Conservation (phyloP, 2,329 filamentous ascomycete genomes). For the Trichoderma aggressivum region DNA sequence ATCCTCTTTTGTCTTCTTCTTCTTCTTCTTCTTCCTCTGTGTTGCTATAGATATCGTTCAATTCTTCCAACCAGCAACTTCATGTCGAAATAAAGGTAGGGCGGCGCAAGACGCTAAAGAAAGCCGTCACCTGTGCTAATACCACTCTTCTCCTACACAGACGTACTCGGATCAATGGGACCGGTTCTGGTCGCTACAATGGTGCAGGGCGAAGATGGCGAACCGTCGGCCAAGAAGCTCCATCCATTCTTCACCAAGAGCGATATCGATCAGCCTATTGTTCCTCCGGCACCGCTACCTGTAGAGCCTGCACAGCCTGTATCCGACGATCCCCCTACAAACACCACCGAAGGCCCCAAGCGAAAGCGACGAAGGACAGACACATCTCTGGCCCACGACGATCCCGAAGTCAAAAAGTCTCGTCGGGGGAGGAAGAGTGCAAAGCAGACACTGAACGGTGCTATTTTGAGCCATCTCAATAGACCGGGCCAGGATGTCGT, state of each 20-base stretch:
- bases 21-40: background rate
- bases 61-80: background rate
- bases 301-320: background rate
- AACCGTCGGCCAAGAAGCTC: conserved; percentile 42
- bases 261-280: conserved; percentile 18
- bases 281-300: conserved; percentile 5
- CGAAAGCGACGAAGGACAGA: conserved; percentile 45
- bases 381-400: conserved; percentile 24
- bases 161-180: conserved; percentile 38
- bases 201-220: conserved; percentile 39
- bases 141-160: background rate
- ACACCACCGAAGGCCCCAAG: conserved; percentile 31
- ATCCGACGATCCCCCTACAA: conserved; percentile 15
- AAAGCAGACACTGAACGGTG: conserved; percentile 13
- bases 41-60: conserved; percentile 1
- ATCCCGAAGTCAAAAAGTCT: conserved; percentile 27
- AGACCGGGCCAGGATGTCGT: background rate
- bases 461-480: conserved; percentile 20
- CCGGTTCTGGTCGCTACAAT: conserved; percentile 43
- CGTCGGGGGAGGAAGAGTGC: conserved; percentile 26
- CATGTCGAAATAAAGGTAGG: conserved; percentile 8
- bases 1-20: background rate
- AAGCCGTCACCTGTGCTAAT: background rate
- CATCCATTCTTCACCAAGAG: conserved; percentile 53
- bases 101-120: background rate